Base-by-base conservation (phyloP, 805 yeast species). In the Debaryomyces prosopidis region DNA sequence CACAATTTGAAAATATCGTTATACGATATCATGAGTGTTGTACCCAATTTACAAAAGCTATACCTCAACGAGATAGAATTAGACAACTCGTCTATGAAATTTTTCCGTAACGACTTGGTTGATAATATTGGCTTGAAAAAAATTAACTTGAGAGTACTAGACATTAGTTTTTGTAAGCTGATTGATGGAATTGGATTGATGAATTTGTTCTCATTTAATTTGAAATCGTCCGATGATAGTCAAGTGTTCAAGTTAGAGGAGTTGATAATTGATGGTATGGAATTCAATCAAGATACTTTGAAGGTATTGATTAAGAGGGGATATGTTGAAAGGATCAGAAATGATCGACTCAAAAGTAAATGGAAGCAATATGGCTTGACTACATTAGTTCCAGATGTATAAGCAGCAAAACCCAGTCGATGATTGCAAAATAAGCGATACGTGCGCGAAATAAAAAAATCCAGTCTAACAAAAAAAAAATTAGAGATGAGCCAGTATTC, bases 181-280 rank as follows among this genome's bases (percentile, higher is more conserved):
- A 55, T 72, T 2, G 68, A 63, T 41, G 77, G 77, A 1, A 62
- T 65, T n/a, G 74, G 75, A 1, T 51, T 72, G 9, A 60, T 72
- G 43, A 60, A 58, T 35, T 50, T 71, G 11, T 58, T 70, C 28
- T 27, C 41, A 10, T 15, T 28, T 12, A 53, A 55, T 43, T 47
- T 48, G 15, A 41, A 40, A 17, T 40, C 44, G 2, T 36, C 47
- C 5, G 27, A 38, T 3, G 28, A 52, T n/a, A 17, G n/a, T 8
- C 31, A 42, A 16, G 16, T 40, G 16, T 47, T 58, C 8, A 31
- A 37, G 12, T 37, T 69, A 5, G 60, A 59, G 1, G 47, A 45
- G 9, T 52, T 71, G 18, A 41, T 58, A 7, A 43, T 71, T 6
- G 65, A 71, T 48, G 77, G 76, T 2, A 42, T 66, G 7, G 64